Conservation (phyloP, 495 filamentous ascomycete genomes). For the Bryoglossum gracile region DNA sequence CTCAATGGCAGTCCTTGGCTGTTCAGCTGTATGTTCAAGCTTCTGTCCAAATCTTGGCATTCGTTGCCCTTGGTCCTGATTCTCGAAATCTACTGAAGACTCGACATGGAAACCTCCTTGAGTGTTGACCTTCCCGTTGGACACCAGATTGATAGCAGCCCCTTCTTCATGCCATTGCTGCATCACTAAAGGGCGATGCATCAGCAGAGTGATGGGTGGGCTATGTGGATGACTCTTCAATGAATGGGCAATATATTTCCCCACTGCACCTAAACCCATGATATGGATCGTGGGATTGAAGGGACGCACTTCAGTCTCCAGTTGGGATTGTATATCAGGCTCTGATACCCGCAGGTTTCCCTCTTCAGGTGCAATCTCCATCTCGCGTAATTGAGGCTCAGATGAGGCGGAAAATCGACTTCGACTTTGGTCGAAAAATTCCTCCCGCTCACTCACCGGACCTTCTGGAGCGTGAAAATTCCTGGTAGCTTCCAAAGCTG, state of each 20-base stretch:
- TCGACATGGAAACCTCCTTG: slow-evolving; percentile 37
- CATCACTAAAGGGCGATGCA: slow-evolving; percentile 24
- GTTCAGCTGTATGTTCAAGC: slow-evolving; percentile 15
- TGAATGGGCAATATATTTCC: slow-evolving; percentile 43
- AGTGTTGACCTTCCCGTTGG: slow-evolving; percentile 19
- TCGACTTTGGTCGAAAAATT: no score
- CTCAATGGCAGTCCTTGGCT: slow-evolving; percentile 41
- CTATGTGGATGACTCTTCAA: slow-evolving; percentile 32
- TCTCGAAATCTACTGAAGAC: slow-evolving; percentile 4
- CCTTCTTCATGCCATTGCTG: slow-evolving; percentile 27
- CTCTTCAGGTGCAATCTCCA: no score
- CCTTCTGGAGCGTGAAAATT: no score
- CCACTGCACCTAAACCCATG: slow-evolving; percentile 41
- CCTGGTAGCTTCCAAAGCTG: no score
- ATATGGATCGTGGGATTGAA: slow-evolving; percentile 36
- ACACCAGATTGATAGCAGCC: slow-evolving; percentile 13
- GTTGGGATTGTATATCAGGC: no score
- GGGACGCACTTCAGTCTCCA: no score
- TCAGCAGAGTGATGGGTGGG: slow-evolving; percentile 30
- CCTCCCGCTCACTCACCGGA: no score
- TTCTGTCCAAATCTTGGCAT: slow-evolving; percentile 6
- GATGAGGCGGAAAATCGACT: no score
- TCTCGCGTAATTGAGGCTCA: no score
- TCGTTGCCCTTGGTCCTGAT: background rate
- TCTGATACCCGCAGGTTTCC: no score